Evolutionary conservation across 768 basidiomycete genomes (phyloP), one percentile per base, ranked within the genome.

Genomic region (Hericium rajendrae): DNA sequence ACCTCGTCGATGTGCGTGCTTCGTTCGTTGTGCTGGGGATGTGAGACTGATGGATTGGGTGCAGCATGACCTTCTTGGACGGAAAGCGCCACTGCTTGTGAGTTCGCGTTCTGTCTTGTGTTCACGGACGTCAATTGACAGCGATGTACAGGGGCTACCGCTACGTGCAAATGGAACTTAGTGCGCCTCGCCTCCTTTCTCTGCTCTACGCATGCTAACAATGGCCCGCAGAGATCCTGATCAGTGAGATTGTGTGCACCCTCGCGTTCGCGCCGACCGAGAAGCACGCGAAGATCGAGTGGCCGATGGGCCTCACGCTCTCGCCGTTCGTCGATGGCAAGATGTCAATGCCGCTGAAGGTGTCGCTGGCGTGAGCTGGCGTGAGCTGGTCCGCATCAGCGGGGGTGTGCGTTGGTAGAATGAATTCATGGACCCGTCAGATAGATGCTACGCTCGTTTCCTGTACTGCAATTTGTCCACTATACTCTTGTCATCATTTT

Each of bases 1-100:
- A 56, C 56, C 48, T 48, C 41, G 28, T 40, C 49, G 28, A 59
- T 56, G 58, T 59, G 50, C 38, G 58, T 56, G 3, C 3, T n/a
- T 6, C 16, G n/a, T 3, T 20, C 8, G n/a, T 9, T n/a, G n/a
- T 46, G 32, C 32, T 32, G 6, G 9, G 32, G 5, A 8, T 6
- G 32, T 32, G 32, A 32, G 32, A 6, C 9, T 32, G 32, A 32
- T 32, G 6, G 6, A 32, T 2, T 32, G 43, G 9, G 4, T 46
- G 43, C 16, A 46, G 43, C 20, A 46, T 46, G 43, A 46, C 43
- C n/a, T 46, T 46, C 18, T 15, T 46, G n/a, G 43, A 46, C 43
- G 43, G 43, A 11, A 46, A 46, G 16, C 43, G 43, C 43, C 43
- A 46, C 43, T 46, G 43, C 43, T 20, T 46, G n/a, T 32, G 32